Evolutionary conservation across 129 eudicot genomes (phyloP), one percentile per base, ranked within the genome.

Genomic region (Glebionis coronaria): DNA sequence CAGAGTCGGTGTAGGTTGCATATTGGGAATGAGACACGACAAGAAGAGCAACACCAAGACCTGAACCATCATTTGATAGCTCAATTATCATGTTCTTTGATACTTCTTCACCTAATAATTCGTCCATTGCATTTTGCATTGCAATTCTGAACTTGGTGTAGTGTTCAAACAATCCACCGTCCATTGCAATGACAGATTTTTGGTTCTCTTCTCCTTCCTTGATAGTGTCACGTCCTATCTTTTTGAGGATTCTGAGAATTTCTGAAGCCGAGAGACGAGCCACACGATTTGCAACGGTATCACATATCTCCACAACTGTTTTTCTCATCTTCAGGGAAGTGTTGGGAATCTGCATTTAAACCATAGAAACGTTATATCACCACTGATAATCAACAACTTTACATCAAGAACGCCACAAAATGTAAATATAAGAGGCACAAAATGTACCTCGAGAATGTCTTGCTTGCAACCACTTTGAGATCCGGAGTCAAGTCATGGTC

Each of bases 11-110:
- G 15, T 68, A 75, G 70, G 80, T 85, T 29, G 73, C 85, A 80
- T 91, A 91, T 68, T 81, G 94, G n/a, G 98, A 91, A 71, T 91
- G 94, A 44, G 98, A 85, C 52, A 97, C 98, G 0, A 97, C 98
- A 38, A 93, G 76, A 61, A 93, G 90, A 56, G 98, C 96, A 7
- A 96, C 98, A 47, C 98, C 98, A 15, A 86, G 84, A 44, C 98
- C 98, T 2, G 98, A 93, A 11, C 97, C 98, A 52, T 93, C 98
- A 31, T 88, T 93, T 1, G 96, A 81, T 6, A 70, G 90, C 83
- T 81, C 82, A 28, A 86, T 44, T 12, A 79, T 19, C 19, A 90
- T 35, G 63, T 70, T 74, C 14, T 27, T 79, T 6, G 73, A 78
- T 21, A 50, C 84, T 53, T 74, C 78, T 56, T 88, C 92, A 0